Base-by-base conservation (phyloP, 2,329 filamentous ascomycete species). In the Huntiella savannae region DNA sequence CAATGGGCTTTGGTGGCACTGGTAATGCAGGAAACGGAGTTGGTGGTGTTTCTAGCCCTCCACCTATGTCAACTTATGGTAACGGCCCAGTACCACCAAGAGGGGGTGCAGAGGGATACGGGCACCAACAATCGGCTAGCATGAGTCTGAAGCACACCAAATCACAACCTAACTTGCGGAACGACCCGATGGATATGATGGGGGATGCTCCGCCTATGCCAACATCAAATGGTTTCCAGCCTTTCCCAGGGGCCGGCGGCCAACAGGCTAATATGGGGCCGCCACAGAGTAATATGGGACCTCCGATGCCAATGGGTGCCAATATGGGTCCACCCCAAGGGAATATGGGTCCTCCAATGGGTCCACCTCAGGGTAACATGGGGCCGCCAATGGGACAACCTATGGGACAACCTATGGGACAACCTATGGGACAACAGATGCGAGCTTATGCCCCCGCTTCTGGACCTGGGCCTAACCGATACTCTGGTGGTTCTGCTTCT, bases 151-250 rank as follows among this genome's bases (percentile, higher is more conserved):
- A 66, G 49, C 69, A 71, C 50, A 73, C 75, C 12, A 77, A 77
- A 52, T 82, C 78, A 8, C 78, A 82, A 55, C 77, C 78, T 28
- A 72, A 81, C 55, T 61, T 81, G 49, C 67, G 73, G 33, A 69
- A 75, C 52, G 75, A 82, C 1, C 85, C 85, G 53, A 16, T 34
- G 17, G 82, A 85, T 55, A 79, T 87, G 70, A 76, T 73, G 2
- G 69, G 64, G 19, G 77, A 82, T 53, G 60, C 77, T 28, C 75
- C 77, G 8, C 65, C 62, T 36, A 62, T 68, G 55, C 69, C 61
- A 46, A 40, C 46, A 15, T 15, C 28, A 19, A 47, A 42, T 33
- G 12, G 15, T 6, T 47, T 50, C 35, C 48, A 50, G 34, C 10
- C 38, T 13, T 49, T 49, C 37, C 13, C 47, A 12, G 19, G 38